Evolutionary conservation across 2,329 filamentous ascomycete species (phyloP).

Genomic region (Allantophomopsis cytisporea): DNA sequence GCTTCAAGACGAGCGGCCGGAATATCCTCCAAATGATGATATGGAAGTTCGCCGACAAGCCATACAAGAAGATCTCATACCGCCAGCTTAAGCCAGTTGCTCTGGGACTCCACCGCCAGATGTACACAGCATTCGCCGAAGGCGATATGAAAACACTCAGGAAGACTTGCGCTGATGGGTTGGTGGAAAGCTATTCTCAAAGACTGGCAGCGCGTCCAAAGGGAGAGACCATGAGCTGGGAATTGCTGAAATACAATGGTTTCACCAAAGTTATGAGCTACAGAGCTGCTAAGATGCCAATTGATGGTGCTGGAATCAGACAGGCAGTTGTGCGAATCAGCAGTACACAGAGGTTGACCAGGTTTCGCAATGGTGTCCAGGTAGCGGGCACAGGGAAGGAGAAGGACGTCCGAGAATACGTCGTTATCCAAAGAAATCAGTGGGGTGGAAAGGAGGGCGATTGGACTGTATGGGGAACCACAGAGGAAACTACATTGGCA

Average conservation of each 20-base stretch:
- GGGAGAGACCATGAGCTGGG: slow-evolving; percentile 31
- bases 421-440: slow-evolving; percentile 44
- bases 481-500: slow-evolving; percentile 31
- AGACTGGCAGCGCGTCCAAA: slow-evolving; percentile 37
- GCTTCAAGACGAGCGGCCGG: slow-evolving; percentile 7
- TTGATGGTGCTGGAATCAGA: slow-evolving; percentile 29
- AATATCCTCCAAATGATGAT: slow-evolving; percentile 11
- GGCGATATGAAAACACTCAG: slow-evolving; percentile 38
- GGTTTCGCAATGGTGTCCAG: slow-evolving; percentile 22
- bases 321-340: slow-evolving; percentile 48
- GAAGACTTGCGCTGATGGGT: slow-evolving; percentile 36
- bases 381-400: slow-evolving; percentile 33
- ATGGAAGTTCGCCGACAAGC: slow-evolving; percentile 4
- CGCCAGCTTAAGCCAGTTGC: slow-evolving; percentile 34
- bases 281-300: slow-evolving; percentile 32
- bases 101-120: slow-evolving; percentile 42
- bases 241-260: slow-evolving; percentile 35
- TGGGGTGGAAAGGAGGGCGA: slow-evolving; percentile 24
- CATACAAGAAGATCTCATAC: slow-evolving; percentile 26
- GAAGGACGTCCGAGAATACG: slow-evolving; percentile 45
- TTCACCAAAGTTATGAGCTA: slow-evolving; percentile 28
- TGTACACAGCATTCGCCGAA: slow-evolving; percentile 46
- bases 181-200: slow-evolving; percentile 34
- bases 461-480: slow-evolving; percentile 56
- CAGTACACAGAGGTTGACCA: slow-evolving; percentile 38